Conservation (phyloP, 805 yeast genomes). For the Cyberlindnera samutprakarnensis region DNA sequence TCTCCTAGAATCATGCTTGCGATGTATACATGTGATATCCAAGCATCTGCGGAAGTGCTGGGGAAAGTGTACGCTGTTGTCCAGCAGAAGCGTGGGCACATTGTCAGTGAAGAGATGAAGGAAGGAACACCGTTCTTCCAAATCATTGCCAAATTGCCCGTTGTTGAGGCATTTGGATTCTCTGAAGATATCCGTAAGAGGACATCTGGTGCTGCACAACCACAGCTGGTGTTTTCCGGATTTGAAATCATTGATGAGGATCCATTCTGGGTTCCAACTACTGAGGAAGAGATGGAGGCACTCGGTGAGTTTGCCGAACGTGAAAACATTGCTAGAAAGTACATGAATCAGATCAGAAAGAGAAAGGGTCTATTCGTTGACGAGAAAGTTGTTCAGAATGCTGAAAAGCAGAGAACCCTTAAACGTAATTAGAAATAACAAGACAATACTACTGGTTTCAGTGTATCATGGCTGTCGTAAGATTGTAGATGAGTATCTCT, state of each 20-base stretch:
- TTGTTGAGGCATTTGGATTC: slow-evolving; percentile 93
- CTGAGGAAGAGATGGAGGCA: slow-evolving; percentile 92
- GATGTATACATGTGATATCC: slow-evolving; percentile 90
- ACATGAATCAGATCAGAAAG: slow-evolving; percentile 75
- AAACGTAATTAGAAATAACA: slow-evolving; percentile 33
- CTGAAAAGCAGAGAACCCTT: slow-evolving; percentile 89
- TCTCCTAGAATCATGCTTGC: slow-evolving; percentile 90
- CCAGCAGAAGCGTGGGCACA: slow-evolving; percentile 78
- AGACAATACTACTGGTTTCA: too few relatives aligned
- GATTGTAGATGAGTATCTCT: too few relatives aligned
- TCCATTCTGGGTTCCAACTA: slow-evolving; percentile 99
- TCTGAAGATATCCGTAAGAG: slow-evolving; percentile 89
- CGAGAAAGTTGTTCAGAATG: slow-evolving; percentile 83
- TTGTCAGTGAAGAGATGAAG: slow-evolving; percentile 88
- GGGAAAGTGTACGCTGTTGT: slow-evolving; percentile 95
- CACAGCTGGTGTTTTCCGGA: slow-evolving; percentile 88
- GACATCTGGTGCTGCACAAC: slow-evolving; percentile 96
- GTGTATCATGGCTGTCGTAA: too few relatives aligned
- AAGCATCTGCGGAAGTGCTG: slow-evolving; percentile 87
- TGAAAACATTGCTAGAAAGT: slow-evolving; percentile 82
- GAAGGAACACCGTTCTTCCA: slow-evolving; percentile 98
- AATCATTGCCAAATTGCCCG: slow-evolving; percentile 79
- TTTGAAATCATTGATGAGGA: slow-evolving; percentile 82
- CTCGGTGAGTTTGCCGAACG: slow-evolving; percentile 88
- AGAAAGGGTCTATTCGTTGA: slow-evolving; percentile 87